phyloP scores from a whole-genome alignment of 805 yeast genomes.

The Suhomyces kilbournensis region DNA sequence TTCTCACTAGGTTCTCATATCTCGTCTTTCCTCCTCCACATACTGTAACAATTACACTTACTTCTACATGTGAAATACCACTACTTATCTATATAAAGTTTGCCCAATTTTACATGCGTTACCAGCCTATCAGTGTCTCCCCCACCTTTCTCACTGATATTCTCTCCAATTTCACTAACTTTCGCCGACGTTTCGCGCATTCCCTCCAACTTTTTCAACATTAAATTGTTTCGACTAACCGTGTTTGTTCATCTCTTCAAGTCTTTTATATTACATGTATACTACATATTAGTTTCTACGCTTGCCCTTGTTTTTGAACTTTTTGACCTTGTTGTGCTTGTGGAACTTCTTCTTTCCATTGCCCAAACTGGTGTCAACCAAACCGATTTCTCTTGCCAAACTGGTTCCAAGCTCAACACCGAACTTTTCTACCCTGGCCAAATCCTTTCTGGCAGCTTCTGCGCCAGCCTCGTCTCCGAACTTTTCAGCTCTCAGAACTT shows the following conservation, averaged over 20 bases:
- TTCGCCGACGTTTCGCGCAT: too few relatives aligned
- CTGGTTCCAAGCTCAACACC: slow-evolving; percentile 71
- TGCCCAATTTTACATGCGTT: too few relatives aligned
- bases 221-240: too few relatives aligned
- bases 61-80: too few relatives aligned
- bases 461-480: slow-evolving; percentile 67
- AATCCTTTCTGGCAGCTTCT: slow-evolving; percentile 54
- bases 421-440: slow-evolving; percentile 76
- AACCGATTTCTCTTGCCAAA: slow-evolving; percentile 65
- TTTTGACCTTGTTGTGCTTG: slow-evolving; percentile 14
- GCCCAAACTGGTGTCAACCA: slow-evolving; percentile 38
- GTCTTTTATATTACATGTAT: background rate
- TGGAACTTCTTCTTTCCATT: slow-evolving; percentile 13
- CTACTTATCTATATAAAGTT: too few relatives aligned
- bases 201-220: too few relatives aligned
- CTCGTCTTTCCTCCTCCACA: too few relatives aligned
- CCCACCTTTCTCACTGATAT: too few relatives aligned
- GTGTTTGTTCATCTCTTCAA: background rate
- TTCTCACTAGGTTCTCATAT: too few relatives aligned
- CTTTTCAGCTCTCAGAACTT: slow-evolving; percentile 69
- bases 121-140: too few relatives aligned
- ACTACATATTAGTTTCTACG: slow-evolving; percentile 4
- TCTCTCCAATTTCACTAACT: too few relatives aligned
- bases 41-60: too few relatives aligned
- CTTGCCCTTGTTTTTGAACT: slow-evolving; percentile 5